These are phyloP conservation scores for Macroventuria anomochaeta DNA, from an alignment of 2,329 filamentous ascomycete species.

Conservation along the genomic window DNA sequence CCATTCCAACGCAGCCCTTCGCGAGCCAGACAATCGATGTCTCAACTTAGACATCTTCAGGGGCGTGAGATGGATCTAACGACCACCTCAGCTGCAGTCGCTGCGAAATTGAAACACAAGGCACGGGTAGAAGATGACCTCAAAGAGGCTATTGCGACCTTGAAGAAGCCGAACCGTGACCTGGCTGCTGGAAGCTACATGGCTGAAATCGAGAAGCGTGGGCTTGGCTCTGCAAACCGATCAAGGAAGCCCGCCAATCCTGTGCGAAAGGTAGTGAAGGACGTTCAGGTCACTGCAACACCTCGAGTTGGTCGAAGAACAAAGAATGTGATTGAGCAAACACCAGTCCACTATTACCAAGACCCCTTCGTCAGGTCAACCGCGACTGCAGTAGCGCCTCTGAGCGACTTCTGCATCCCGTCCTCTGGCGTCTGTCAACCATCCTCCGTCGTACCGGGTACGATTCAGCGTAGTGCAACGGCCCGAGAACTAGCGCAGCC, in stretches of 20 bases:
- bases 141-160: conserved; percentile 72
- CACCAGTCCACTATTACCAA: conserved; percentile 35
- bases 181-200: conserved; percentile 71
- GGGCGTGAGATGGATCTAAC: conserved; percentile 63
- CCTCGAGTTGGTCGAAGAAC: conserved; percentile 47
- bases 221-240: conserved; percentile 32
- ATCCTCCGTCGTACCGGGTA: conserved; percentile 34
- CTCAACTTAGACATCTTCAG: conserved; percentile 54
- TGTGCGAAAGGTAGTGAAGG: conserved; percentile 39
- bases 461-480: conserved; percentile 37
- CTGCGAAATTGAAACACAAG: conserved; percentile 68
- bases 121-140: conserved; percentile 73
- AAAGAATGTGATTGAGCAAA: conserved; percentile 41
- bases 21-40: conserved; percentile 44
- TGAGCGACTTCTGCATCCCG: conserved; percentile 48
- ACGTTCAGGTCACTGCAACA: conserved; percentile 53
- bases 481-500: conserved; percentile 37
- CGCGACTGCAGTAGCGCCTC: conserved; percentile 26
- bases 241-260: conserved; percentile 38
- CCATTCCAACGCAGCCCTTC: conserved; percentile 56
- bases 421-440: conserved; percentile 49
- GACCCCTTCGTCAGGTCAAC: conserved; percentile 32
- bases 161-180: conserved; percentile 78
- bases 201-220: conserved; percentile 69
- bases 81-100: conserved; percentile 60